Conservation (phyloP, 2,329 filamentous ascomycete species). For the Boeremia lycopersici region DNA sequence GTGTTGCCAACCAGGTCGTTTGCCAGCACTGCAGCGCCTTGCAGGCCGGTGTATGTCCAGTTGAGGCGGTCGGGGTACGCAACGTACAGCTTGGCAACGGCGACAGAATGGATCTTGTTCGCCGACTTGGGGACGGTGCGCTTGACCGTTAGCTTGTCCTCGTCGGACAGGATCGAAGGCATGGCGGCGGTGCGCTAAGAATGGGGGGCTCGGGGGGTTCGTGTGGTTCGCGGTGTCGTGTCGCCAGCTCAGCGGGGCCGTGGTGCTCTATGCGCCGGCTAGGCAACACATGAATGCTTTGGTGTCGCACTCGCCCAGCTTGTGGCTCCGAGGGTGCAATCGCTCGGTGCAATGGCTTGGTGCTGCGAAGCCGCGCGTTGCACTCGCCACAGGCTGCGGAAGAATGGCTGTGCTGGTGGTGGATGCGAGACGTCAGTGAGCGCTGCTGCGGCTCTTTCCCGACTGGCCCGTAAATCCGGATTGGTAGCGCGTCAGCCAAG, state of each 20-base stretch:
- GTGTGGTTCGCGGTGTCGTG: conserved; percentile 16
- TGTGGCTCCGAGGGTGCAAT: conserved; percentile 1
- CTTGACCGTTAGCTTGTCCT: conserved; percentile 96
- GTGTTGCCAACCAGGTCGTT: conserved; percentile 96
- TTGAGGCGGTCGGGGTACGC: conserved; percentile 81
- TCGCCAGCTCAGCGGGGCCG: conserved; percentile 38
- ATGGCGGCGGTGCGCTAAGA: conserved; percentile 39
- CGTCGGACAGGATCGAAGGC: conserved; percentile 78
- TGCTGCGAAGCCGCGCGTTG: conserved; percentile 20
- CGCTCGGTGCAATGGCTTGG: conserved; percentile 4
- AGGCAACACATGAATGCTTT: conserved; percentile 40
- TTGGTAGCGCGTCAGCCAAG: conserved; percentile 14
- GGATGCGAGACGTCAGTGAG: conserved; percentile 31
- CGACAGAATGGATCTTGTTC: conserved; percentile 98
- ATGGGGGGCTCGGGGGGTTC: conserved; percentile 12
- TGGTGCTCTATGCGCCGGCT: conserved; percentile 22
- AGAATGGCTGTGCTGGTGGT: conserved; percentile 24
- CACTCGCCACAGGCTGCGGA: conserved; percentile 24
- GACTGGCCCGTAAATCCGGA: conserved; percentile 19
- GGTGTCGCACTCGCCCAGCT: conserved; percentile 17
- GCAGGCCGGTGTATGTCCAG: conserved; percentile 95
- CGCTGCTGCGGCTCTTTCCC: conserved; percentile 30
- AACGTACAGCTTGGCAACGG: conserved; percentile 90
- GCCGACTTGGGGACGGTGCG: conserved; percentile 88
- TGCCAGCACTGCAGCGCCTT: conserved; percentile 87